Conservation (phyloP, 371 early-diverging fungal species). For the Mortierella sp. region DNA sequence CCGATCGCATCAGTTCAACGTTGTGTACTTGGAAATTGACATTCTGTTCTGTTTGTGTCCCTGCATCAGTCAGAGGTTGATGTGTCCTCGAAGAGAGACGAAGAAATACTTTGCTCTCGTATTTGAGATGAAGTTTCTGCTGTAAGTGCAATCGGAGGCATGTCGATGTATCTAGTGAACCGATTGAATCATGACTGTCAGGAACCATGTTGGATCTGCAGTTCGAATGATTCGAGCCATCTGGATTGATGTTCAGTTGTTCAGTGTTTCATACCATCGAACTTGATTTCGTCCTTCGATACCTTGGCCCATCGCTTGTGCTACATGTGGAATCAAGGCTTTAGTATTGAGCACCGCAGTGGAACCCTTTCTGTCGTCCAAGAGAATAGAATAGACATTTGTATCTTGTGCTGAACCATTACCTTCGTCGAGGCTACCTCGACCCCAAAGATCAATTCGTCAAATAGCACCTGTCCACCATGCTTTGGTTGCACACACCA, state of each 20-base stretch:
- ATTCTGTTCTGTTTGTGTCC: neutral
- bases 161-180: constrained; percentile 5
- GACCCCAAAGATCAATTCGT: constrained; percentile 13
- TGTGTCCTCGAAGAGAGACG: constrained; percentile 4
- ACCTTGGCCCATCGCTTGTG: constrained; percentile 25
- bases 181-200: too few species aligned
- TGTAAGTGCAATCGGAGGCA: constrained; percentile 11
- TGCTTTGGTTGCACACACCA: constrained; percentile 16
- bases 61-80: neutral
- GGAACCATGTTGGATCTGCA: too few species aligned
- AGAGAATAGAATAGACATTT: too few species aligned
- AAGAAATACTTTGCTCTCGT: constrained; percentile 6
- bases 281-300: constrained; percentile 11
- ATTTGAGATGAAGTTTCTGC: constrained; percentile 20
- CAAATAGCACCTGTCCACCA: constrained; percentile 6
- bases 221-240: too few species aligned
- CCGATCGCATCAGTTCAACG: too few species aligned
- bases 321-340: neutral
- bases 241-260: too few species aligned
- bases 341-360: neutral
- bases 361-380: neutral
- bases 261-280: constrained; percentile 10
- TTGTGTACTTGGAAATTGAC: too few species aligned
- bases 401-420: too few species aligned
- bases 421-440: constrained; percentile 14